Percentiles rank a stretch among this genome's conserved stretches.
Conservation (phyloP, 805 yeast species). For the Saccharomycopsis fermentans region DNA sequence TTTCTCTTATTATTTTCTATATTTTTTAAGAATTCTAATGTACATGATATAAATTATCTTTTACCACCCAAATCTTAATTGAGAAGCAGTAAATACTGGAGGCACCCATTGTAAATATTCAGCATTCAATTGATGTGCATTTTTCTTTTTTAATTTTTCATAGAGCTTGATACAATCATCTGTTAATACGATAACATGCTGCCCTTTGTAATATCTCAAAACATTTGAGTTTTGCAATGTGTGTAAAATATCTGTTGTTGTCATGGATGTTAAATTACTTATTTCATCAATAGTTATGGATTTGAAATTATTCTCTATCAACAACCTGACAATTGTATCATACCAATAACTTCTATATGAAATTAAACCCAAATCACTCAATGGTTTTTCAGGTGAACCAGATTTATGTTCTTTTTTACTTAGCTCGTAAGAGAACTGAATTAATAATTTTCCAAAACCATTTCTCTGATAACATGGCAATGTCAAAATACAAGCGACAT, state of each 20-base stretch:
- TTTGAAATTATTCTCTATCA: slow-evolving; percentile 56
- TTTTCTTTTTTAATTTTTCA: slow-evolving; percentile 55
- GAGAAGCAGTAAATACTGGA: slow-evolving; percentile 89
- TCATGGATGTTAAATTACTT: slow-evolving; percentile 80
- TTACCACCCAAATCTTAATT: slow-evolving; percentile 91
- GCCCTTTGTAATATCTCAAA: slow-evolving; percentile 88
- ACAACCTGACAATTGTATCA: slow-evolving; percentile 65
- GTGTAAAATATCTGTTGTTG: slow-evolving; percentile 90
- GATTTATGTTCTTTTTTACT: slow-evolving; percentile 80
- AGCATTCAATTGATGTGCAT: slow-evolving; percentile 69
- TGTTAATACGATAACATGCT: slow-evolving; percentile 78
- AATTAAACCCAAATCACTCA: slow-evolving; percentile 86
- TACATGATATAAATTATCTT: neutral
- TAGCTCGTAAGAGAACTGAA: slow-evolving; percentile 87
- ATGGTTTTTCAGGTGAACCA: slow-evolving; percentile 96
- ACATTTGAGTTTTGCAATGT: slow-evolving; percentile 87
- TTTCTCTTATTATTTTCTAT: neutral
- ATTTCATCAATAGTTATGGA: slow-evolving; percentile 82
- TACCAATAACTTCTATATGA: slow-evolving; percentile 97
- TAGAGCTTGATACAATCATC: slow-evolving; percentile 72
- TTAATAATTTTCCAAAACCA: slow-evolving; percentile 87
- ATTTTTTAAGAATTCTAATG: neutral
- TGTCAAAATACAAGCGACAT: slow-evolving; percentile 94
- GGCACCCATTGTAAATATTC: slow-evolving; percentile 79
- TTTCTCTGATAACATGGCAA: slow-evolving; percentile 92